These are phyloP conservation scores for Pholiota microspora DNA, from an alignment of 768 basidiomycete genomes.

Conservation along the genomic window DNA sequence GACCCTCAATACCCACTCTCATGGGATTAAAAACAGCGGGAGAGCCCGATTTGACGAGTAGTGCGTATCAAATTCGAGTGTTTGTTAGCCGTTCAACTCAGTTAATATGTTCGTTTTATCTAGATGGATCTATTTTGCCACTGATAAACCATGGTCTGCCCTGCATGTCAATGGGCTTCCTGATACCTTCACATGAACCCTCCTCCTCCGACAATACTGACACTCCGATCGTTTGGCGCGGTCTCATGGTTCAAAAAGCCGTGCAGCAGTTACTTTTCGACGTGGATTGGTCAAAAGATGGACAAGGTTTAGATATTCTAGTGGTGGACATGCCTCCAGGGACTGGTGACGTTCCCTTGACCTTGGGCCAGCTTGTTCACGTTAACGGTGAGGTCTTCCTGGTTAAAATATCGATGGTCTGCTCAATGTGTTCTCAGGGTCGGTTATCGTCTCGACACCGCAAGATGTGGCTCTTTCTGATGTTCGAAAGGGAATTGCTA, in stretches of 20 bases:
- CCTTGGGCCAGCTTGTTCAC: slow-evolving; percentile 45
- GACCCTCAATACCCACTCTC: slow-evolving; percentile 89
- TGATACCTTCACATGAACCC: slow-evolving; percentile 54
- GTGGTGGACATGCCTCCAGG: slow-evolving; percentile 97
- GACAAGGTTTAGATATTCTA: slow-evolving; percentile 71
- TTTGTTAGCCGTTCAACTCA: too few species aligned
- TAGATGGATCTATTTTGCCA: slow-evolving; percentile 79
- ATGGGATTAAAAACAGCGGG: slow-evolving; percentile 82
- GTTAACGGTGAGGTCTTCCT: slow-evolving; percentile 16
- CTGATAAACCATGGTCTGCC: slow-evolving; percentile 85
- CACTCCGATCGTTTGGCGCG: slow-evolving; percentile 90
- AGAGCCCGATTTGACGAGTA: slow-evolving; percentile 73
- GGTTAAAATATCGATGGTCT: not conserved
- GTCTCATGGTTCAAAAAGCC: slow-evolving; percentile 97
- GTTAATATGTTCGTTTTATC: not conserved
- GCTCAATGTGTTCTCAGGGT: slow-evolving; percentile 51
- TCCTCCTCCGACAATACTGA: slow-evolving; percentile 48
- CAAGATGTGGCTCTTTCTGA: slow-evolving; percentile 93
- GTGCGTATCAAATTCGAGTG: slow-evolving; percentile 42
- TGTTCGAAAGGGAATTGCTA: slow-evolving; percentile 87
- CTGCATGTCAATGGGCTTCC: slow-evolving; percentile 97
- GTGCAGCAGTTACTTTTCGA: slow-evolving; percentile 96
- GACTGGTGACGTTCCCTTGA: slow-evolving; percentile 94
- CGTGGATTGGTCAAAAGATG: slow-evolving; percentile 75
- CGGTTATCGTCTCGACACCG: slow-evolving; percentile 93